Evolutionary conservation across 257 asterid species (phyloP).

Genomic region (Echium plantagineum): DNA sequence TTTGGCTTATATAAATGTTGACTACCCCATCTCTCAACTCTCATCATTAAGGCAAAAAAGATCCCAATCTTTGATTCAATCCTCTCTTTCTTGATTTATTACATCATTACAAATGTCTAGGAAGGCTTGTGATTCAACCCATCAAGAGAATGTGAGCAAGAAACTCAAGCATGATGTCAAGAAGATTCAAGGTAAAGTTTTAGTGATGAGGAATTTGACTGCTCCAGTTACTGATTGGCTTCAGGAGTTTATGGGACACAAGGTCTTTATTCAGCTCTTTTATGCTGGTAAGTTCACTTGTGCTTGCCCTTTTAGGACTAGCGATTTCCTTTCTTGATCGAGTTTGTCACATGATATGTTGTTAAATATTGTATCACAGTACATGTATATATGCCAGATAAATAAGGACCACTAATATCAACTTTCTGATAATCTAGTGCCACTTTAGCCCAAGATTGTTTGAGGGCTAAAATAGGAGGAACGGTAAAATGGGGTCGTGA

Average conservation of each 20-base stretch:
- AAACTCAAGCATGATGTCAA: conserved; percentile 14
- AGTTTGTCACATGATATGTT: no score
- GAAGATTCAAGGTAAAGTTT: conserved; percentile 45
- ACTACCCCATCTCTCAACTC: neutral
- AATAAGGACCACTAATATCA: no score
- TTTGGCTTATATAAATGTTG: neutral
- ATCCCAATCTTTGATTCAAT: neutral
- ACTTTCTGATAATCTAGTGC: no score
- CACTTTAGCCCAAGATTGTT: no score
- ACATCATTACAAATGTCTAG: neutral
- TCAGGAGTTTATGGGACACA: conserved; percentile 42
- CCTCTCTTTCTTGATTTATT: neutral
- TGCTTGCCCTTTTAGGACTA: neutral
- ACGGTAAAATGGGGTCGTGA: no score
- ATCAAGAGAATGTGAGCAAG: conserved; percentile 14
- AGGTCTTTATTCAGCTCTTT: conserved; percentile 51
- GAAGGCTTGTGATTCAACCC: conserved; percentile 13
- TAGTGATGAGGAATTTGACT: conserved; percentile 32
- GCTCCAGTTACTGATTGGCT: conserved; percentile 37
- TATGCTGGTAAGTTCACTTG: conserved; percentile 16
- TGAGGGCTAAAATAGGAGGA: no score
- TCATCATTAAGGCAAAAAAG: neutral
- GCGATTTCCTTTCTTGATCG: no score
- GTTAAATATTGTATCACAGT: no score
- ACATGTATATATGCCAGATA: neutral